A percentile compares a stretch with the other conserved stretches of the same genome.
Evolutionary conservation across 2,329 filamentous ascomycete species (phyloP).

Genomic region (Beauveria bassiana): DNA sequence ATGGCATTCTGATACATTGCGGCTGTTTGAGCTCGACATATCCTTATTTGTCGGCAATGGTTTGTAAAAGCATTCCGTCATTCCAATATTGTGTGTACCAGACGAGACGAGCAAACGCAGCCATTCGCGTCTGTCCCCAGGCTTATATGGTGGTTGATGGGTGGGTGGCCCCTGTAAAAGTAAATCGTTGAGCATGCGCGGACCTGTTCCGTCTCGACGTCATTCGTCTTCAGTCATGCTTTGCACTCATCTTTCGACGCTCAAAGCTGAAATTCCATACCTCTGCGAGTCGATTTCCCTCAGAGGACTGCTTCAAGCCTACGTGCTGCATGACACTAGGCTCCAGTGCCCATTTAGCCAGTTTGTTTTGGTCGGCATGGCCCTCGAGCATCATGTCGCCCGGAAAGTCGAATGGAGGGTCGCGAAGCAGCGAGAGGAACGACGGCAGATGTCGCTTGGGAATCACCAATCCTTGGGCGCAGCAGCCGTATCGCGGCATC

Average conservation of each 20-base stretch:
- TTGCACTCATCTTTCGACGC: conserved; percentile 6
- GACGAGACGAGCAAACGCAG: not conserved
- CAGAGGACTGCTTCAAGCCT: conserved; percentile 25
- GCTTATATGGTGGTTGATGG: not conserved
- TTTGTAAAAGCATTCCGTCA: not conserved
- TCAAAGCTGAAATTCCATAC: conserved; percentile 32
- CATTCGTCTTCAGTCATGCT: not conserved
- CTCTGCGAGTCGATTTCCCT: conserved; percentile 20
- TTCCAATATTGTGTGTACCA: not conserved
- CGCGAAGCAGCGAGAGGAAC: conserved; percentile 20
- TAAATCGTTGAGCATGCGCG: not conserved
- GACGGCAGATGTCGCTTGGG: conserved; percentile 23
- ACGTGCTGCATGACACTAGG: conserved; percentile 31
- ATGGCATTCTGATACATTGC: not conserved
- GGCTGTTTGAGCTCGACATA: not conserved
- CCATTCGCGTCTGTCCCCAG: not conserved
- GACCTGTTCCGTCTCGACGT: not conserved
- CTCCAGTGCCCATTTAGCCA: conserved; percentile 29
- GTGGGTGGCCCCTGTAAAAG: not conserved
- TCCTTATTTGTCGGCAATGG: not conserved
- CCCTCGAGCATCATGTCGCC: conserved; percentile 30
- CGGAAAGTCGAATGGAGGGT: conserved; percentile 25
- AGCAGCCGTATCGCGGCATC: conserved; percentile 32
- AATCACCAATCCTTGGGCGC: conserved; percentile 30
- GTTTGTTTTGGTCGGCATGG: conserved; percentile 21